phyloP scores from a whole-genome alignment of 345 rosid species.

The Acer saccharum region DNA sequence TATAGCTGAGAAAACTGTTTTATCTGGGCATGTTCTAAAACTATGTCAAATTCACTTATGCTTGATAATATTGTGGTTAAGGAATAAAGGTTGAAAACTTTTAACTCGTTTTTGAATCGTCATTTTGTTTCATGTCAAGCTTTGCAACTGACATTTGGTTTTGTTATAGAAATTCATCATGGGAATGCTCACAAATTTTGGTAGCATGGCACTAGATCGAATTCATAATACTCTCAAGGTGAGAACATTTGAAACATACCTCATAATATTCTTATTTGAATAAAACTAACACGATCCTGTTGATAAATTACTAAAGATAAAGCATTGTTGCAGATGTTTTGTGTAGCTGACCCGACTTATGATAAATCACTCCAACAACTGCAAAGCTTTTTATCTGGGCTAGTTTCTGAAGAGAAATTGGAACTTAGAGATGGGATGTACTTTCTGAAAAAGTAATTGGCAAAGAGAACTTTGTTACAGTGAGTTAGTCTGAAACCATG shows the following conservation, averaged over 20 bases:
- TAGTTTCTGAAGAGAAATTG: slow-evolving; percentile 85
- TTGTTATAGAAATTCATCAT: slow-evolving; percentile 76
- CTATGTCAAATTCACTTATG: neutral
- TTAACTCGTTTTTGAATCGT: neutral
- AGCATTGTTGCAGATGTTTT: slow-evolving; percentile 74
- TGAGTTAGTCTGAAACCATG: neutral
- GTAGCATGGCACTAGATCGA: slow-evolving; percentile 85
- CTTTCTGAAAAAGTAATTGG: slow-evolving; percentile 69
- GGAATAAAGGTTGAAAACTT: neutral
- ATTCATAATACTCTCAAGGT: slow-evolving; percentile 95
- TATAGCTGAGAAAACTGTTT: neutral
- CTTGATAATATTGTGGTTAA: neutral
- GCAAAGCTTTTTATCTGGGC: slow-evolving; percentile 85
- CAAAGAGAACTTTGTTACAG: no score
- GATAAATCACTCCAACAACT: slow-evolving; percentile 93
- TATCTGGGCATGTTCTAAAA: neutral
- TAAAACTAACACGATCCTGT: neutral
- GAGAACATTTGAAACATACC: slow-evolving; percentile 18
- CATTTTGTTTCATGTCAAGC: slow-evolving; percentile 4
- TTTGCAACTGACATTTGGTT: slow-evolving; percentile 24
- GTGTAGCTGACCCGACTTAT: slow-evolving; percentile 86
- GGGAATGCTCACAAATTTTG: slow-evolving; percentile 97
- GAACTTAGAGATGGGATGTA: slow-evolving; percentile 83
- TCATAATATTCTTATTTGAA: neutral
- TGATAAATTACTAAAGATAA: neutral